Evolutionary conservation across 257 asterid genomes (phyloP).

Genomic region (Phtheirospermum japonicum): DNA sequence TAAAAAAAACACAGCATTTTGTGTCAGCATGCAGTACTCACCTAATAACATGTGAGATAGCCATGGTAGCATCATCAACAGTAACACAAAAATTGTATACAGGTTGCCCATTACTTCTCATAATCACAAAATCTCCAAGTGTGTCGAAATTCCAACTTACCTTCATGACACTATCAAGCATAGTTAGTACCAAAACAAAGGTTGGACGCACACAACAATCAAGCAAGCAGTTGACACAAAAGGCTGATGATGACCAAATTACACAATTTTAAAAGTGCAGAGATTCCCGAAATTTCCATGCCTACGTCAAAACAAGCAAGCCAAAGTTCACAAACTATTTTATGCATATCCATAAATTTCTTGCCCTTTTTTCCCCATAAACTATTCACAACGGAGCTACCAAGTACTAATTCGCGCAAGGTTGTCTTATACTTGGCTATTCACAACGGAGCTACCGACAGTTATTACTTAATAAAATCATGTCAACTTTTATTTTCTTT

Average conservation of each 20-base stretch:
- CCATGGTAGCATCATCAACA: slow-evolving; percentile 97
- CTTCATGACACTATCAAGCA: slow-evolving; percentile 63
- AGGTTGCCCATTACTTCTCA: slow-evolving; percentile 99
- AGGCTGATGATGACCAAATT: background rate
- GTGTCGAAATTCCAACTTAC: slow-evolving; percentile 90
- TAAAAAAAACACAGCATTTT: slow-evolving; percentile 15
- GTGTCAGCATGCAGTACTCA: slow-evolving; percentile 26
- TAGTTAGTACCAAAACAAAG: slow-evolving; percentile 36
- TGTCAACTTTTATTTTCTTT: too few relatives aligned
- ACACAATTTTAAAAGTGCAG: background rate
- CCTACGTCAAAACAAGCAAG: slow-evolving; percentile 9
- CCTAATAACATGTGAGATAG: slow-evolving; percentile 96
- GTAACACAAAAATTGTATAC: slow-evolving; percentile 97
- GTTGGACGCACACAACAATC: slow-evolving; percentile 17
- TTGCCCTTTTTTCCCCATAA: background rate
- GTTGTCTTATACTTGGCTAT: too few relatives aligned
- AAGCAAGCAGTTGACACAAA: slow-evolving; percentile 15
- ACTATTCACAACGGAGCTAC: too few relatives aligned
- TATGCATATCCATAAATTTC: background rate
- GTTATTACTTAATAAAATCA: too few relatives aligned
- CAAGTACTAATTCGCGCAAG: too few relatives aligned
- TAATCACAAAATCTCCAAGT: slow-evolving; percentile 95
- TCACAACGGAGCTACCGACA: slow-evolving; percentile 5
- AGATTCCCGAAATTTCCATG: background rate
- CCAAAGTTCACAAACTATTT: slow-evolving; percentile 9